phyloP scores from a whole-genome alignment of 352 stramenopile genomes.

The Phytopythium sindhum region DNA sequence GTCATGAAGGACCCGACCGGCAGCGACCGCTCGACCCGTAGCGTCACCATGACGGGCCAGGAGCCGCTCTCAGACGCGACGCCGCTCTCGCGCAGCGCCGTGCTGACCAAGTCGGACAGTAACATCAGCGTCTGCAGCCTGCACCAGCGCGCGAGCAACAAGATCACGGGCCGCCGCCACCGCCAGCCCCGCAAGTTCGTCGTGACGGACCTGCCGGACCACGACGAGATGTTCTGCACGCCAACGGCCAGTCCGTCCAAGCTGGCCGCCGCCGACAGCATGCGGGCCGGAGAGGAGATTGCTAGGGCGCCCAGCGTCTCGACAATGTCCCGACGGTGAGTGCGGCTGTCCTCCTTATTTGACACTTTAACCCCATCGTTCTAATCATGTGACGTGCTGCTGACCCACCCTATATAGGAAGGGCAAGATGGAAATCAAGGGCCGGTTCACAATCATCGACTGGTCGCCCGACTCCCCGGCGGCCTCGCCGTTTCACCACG shows the following conservation, averaged over 20 bases:
- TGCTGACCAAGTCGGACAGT: slow-evolving; percentile 1
- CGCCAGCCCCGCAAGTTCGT: slow-evolving; percentile 64
- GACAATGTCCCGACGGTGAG: slow-evolving; percentile 1
- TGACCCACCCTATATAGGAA: slow-evolving; percentile 11
- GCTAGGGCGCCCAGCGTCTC: not conserved
- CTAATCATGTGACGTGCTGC: not conserved
- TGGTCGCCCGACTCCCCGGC: slow-evolving; percentile 58
- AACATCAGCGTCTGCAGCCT: slow-evolving; percentile 6
- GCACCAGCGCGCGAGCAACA: slow-evolving; percentile 17
- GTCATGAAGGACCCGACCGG: not conserved
- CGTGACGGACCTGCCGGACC: slow-evolving; percentile 63
- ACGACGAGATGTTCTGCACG: slow-evolving; percentile 21
- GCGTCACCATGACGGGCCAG: slow-evolving; percentile 6
- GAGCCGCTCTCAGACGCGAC: slow-evolving; percentile 1
- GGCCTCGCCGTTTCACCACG: slow-evolving; percentile 11
- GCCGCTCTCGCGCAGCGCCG: slow-evolving; percentile 6
- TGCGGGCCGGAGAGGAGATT: not conserved
- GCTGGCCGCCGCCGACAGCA: not conserved
- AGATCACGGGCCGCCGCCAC: slow-evolving; percentile 57
- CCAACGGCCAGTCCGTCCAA: slow-evolving; percentile 10
- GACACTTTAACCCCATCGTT: not conserved
- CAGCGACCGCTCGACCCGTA: slow-evolving; percentile 7
- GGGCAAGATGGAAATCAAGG: slow-evolving; percentile 67
- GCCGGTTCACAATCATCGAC: slow-evolving; percentile 82
- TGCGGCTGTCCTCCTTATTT: not conserved